Percentiles rank a stretch among this genome's conserved stretches.
phyloP scores from a whole-genome alignment of 805 yeast genomes.

The Metschnikowia cerradonensis region DNA sequence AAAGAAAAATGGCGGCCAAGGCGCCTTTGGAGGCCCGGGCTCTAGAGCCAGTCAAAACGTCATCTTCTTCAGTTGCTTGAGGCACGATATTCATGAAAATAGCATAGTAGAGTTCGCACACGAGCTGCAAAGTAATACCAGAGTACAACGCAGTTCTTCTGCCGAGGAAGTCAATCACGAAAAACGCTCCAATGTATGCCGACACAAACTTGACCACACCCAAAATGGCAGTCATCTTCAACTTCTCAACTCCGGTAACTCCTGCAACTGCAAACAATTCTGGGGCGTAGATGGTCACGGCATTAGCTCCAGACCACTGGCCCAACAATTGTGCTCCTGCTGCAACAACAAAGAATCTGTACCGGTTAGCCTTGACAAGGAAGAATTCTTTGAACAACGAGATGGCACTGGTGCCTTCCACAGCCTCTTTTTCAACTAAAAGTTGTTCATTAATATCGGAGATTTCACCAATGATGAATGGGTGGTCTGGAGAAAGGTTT shows the following conservation, averaged over 20 bases:
- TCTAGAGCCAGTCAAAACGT: constrained; percentile 27
- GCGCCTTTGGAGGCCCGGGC: constrained; percentile 44
- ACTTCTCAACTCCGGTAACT: constrained; percentile 35
- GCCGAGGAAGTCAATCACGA: constrained; percentile 51
- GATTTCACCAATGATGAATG: constrained; percentile 47
- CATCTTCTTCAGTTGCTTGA: constrained; percentile 32
- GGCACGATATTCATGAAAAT: constrained; percentile 45
- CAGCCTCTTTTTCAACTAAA: constrained; percentile 57
- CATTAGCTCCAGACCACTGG: constrained; percentile 60
- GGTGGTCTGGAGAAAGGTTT: constrained; percentile 43
- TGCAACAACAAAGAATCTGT: constrained; percentile 43
- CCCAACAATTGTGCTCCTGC: constrained; percentile 43
- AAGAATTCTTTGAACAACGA: constrained; percentile 32
- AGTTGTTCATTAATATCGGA: constrained; percentile 45
- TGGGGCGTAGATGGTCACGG: constrained; percentile 55
- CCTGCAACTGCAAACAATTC: constrained; percentile 49
- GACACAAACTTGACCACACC: constrained; percentile 51
- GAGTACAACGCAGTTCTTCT: constrained; percentile 46
- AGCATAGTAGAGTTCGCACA: constrained; percentile 44
- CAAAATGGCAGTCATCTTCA: constrained; percentile 48
- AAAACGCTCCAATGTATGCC: constrained; percentile 49
- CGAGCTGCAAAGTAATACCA: constrained; percentile 45
- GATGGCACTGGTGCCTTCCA: constrained; percentile 13
- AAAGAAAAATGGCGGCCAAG: constrained; percentile 45
- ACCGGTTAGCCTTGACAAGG: constrained; percentile 37